Evolutionary conservation across 441 rosid species (phyloP), one percentile per base, ranked within the genome.

Genomic region (Capsella rubella): DNA sequence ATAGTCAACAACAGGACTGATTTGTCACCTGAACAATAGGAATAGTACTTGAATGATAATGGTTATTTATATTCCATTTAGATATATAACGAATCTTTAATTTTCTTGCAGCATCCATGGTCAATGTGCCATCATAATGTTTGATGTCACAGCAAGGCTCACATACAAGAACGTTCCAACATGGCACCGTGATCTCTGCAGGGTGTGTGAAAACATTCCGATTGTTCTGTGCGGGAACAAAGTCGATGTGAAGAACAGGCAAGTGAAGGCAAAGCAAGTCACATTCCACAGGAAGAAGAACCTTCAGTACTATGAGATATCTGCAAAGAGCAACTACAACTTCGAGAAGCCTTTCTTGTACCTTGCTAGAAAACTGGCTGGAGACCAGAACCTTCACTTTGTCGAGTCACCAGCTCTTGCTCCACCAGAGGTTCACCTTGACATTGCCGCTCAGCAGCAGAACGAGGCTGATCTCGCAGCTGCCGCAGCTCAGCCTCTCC

Each of bases 151-250:
- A 31, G 94, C 96, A 1, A 85, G 95, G 50, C 73, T 87, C 78
- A 89, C 97, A 2, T 87, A 89, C 83, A 87, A 91, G 87, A 93
- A 89, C 60, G 96, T 91, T 34, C 89, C 97, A 2, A 90, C 97
- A 42, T 94, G 98, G 98, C 97, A 94, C 69, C 87, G 97, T 49
- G 98, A 94, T 81, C 97, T 94, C 4, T 91, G 93, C 74, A 67
- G 78, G 68, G 95, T 93, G 1, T 93, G 97, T 49, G 97, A 91
- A 61, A 90, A 90, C 61, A 91, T 93, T 16, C 98, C 93, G 0
- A 87, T 91, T 53, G 98, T 93, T 65, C 92, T 90, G 3, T 90
- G 97, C 18, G 91, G 92, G 9, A 87, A 93, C 80, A 86, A 91
- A 81, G 97, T 88, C 46, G 92, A 90, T 79, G 96, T 87, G 51